phyloP scores from a whole-genome alignment of 2,329 filamentous ascomycete genomes.

The Alternaria triticina region DNA sequence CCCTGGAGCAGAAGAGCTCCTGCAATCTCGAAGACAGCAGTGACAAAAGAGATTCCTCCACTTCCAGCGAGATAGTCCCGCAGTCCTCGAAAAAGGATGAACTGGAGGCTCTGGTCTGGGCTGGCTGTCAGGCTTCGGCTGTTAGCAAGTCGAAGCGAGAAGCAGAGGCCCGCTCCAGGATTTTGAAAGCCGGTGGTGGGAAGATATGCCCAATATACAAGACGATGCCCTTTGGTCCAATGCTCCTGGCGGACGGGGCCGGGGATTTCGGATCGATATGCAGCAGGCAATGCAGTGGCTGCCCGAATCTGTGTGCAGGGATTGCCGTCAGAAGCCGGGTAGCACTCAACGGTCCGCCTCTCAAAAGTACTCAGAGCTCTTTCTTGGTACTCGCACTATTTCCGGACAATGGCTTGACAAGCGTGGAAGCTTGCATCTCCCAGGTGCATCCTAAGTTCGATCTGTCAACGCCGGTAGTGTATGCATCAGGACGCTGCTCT shows the following conservation, averaged over 20 bases:
- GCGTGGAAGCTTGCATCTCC: neutral
- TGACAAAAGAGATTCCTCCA: neutral
- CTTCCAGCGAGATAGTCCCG: neutral
- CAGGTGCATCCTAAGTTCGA: neutral
- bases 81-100: neutral
- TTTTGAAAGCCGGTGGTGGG: neutral
- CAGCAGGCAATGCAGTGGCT: constrained; percentile 12
- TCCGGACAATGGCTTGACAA: neutral
- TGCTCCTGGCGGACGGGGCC: neutral
- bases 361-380: constrained; percentile 11
- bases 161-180: neutral
- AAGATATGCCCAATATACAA: neutral
- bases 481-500: neutral
- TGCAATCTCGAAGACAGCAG: neutral
- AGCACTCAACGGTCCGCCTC: constrained; percentile 17
- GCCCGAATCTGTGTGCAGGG: constrained; percentile 15
- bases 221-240: neutral
- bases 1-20: neutral
- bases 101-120: neutral
- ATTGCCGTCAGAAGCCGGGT: constrained; percentile 12
- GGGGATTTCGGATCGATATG: constrained; percentile 14
- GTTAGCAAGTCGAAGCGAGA: neutral
- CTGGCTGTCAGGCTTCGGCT: neutral
- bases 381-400: neutral
- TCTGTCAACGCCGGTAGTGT: neutral